Evolutionary conservation across 306 rosid species (phyloP).

Genomic region (Lupinus albus): DNA sequence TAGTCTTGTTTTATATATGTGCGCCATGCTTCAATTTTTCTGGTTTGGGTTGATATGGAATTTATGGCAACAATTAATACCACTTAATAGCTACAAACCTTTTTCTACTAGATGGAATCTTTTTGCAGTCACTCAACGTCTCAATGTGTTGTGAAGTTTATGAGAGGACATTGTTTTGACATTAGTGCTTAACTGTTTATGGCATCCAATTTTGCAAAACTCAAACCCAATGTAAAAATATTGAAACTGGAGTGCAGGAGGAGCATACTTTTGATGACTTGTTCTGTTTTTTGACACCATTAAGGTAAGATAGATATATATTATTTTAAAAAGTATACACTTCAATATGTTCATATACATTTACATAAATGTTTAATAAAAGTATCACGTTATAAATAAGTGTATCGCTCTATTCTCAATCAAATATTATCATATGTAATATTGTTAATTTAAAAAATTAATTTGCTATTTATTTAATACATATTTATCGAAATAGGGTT

Average conservation of each 20-base stretch:
- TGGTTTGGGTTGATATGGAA: slow-evolving; percentile 50
- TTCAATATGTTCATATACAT: not conserved
- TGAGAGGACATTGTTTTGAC: slow-evolving; percentile 26
- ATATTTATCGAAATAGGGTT: too few species aligned
- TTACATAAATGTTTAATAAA: too few species aligned
- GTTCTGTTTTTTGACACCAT: not conserved
- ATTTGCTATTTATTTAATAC: too few species aligned
- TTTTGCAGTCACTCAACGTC: slow-evolving; percentile 38
- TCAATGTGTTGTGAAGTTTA: slow-evolving; percentile 40
- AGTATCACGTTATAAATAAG: too few species aligned
- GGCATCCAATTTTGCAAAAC: slow-evolving; percentile 22
- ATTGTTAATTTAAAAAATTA: too few species aligned
- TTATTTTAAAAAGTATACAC: not conserved
- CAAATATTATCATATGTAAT: too few species aligned
- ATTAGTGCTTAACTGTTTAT: slow-evolving; percentile 34
- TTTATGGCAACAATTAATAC: slow-evolving; percentile 50
- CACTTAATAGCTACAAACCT: slow-evolving; percentile 28
- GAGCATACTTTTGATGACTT: not conserved
- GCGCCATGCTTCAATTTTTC: slow-evolving; percentile 35
- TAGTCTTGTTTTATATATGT: slow-evolving; percentile 44
- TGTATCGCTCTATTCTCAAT: too few species aligned
- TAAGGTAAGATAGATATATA: not conserved
- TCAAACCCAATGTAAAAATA: not conserved
- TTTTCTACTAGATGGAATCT: slow-evolving; percentile 43
- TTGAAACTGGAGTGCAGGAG: slow-evolving; percentile 8